These are phyloP conservation scores for Trifolium repens DNA, from an alignment of 306 rosid genomes.

Conservation along the genomic window DNA sequence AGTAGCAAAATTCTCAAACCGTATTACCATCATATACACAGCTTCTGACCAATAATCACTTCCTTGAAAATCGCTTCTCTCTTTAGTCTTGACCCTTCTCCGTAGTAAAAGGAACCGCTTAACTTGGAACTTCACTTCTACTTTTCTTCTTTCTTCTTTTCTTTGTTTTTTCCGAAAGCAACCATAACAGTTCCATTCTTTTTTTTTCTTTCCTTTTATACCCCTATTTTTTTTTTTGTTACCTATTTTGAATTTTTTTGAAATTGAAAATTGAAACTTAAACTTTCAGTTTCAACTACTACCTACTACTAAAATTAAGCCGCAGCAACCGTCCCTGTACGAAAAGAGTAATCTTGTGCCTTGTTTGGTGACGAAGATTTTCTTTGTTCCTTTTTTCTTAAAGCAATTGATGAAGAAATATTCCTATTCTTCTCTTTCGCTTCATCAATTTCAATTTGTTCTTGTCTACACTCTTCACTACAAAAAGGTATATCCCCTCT, in stretches of 20 bases:
- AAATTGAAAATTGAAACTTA: constrained; percentile 16
- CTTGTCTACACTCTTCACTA: constrained; percentile 87
- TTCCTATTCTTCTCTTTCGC: constrained; percentile 70
- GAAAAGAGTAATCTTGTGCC: constrained; percentile 57
- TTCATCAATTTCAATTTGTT: constrained; percentile 81
- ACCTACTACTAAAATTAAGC: constrained; percentile 46
- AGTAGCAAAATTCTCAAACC: constrained; percentile 30
- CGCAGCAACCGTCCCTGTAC: constrained; percentile 79
- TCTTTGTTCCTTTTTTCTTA: constrained; percentile 74
- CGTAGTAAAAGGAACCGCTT: constrained; percentile 23
- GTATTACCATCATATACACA: constrained; percentile 55
- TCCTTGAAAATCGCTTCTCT: constrained; percentile 40
- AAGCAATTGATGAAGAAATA: constrained; percentile 68
- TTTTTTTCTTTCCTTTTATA: neutral
- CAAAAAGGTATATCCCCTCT: constrained; percentile 98
- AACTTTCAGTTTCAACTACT: constrained; percentile 15
- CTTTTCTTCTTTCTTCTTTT: neutral
- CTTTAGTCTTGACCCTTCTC: constrained; percentile 42
- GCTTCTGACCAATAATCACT: constrained; percentile 38
- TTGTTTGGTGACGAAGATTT: constrained; percentile 67
- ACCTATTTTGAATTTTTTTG: constrained; percentile 45
- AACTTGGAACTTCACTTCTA: constrained; percentile 23
- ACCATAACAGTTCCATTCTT: neutral
- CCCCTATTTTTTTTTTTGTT: neutral
- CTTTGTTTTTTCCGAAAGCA: neutral